Percentiles rank a stretch among this genome's conserved stretches.
Conservation (phyloP, 495 filamentous ascomycete genomes). For the Tuber magnatum region DNA sequence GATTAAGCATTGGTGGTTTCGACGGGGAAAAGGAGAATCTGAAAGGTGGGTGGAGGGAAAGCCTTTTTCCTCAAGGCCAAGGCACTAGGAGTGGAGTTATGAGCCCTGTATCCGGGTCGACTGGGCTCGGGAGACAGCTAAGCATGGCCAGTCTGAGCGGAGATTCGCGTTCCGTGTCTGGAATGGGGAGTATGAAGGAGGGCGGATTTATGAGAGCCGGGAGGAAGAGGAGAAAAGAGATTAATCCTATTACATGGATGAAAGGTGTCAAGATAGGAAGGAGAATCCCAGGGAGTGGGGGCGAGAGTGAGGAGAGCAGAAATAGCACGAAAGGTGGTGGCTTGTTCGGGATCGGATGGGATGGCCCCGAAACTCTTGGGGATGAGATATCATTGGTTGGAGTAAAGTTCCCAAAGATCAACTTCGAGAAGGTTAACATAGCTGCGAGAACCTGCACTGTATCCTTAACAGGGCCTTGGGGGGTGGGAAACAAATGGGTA, state of each 20-base stretch:
- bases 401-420: slow-evolving; percentile 73
- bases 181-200: slow-evolving; percentile 34
- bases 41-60: slow-evolving; percentile 26
- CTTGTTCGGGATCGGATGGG: slow-evolving; percentile 52
- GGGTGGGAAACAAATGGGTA: slow-evolving; percentile 57
- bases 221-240: slow-evolving; percentile 52
- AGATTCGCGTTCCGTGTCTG: slow-evolving; percentile 12
- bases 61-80: slow-evolving; percentile 44
- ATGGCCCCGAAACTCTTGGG: slow-evolving; percentile 67
- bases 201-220: slow-evolving; percentile 50
- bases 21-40: slow-evolving; percentile 18
- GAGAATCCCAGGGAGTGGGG: slow-evolving; percentile 38
- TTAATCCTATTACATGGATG: slow-evolving; percentile 89
- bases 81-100: slow-evolving; percentile 35
- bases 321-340: slow-evolving; percentile 34
- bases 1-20: slow-evolving; percentile 33
- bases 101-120: slow-evolving; percentile 24
- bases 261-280: slow-evolving; percentile 75
- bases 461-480: slow-evolving; percentile 85
- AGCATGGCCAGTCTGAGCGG: slow-evolving; percentile 20
- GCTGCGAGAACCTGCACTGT: slow-evolving; percentile 62
- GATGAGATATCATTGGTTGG: slow-evolving; percentile 83
- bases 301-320: slow-evolving; percentile 30
- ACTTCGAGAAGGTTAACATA: slow-evolving; percentile 79
- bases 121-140: slow-evolving; percentile 34